Evolutionary conservation across 305 asterid species (phyloP), one percentile per base, ranked within the genome.

Genomic region (Solanum aculeatissimum): DNA sequence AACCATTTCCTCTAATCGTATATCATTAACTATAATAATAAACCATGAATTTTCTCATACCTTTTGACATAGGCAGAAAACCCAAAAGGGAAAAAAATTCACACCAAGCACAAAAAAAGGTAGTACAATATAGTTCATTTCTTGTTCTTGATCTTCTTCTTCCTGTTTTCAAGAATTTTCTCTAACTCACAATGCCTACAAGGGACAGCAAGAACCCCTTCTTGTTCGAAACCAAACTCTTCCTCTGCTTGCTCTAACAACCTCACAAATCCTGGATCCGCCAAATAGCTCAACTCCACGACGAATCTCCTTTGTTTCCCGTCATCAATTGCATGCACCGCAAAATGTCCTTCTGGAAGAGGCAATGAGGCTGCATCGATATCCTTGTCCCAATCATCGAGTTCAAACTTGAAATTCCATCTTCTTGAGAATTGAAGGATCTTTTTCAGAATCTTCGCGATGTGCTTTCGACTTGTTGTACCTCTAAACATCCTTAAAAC

Each of bases 331-430:
- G 93, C 69, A 77, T 87, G 89, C 65, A 92, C 94, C 35, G 83
- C 92, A 29, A 91, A 92, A 78, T 91, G 91, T 69, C 96, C 92
- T 83, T 84, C 89, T 0, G 93, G 94, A 42, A 78, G 72, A 32
- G 23, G 42, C 18, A 32, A 72, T 84, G 60, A n/a, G 60, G 29
- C 38, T 13, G 15, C 21, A 25, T 43, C 60, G 18, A 21, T 18
- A 25, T 43, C 60, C 13, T 29, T n/a, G 1, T 87, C 88, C 2
- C 86, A 89, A 27, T 86, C 90, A 68, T 43, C 71, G 58, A 77
- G 21, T 40, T 55, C 87, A 25, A 13, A 38, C 62, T 12, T 49
- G 10, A 75, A 75, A 49, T 1, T 75, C 4, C 6, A 75, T 75
- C 27, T 27, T 75, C 18, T 75, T 47, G 62, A 4, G 6, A 75